These are phyloP conservation scores for Sanghuangporus baumii DNA, from an alignment of 1,284 basidiomycete species.

Conservation along the genomic window DNA sequence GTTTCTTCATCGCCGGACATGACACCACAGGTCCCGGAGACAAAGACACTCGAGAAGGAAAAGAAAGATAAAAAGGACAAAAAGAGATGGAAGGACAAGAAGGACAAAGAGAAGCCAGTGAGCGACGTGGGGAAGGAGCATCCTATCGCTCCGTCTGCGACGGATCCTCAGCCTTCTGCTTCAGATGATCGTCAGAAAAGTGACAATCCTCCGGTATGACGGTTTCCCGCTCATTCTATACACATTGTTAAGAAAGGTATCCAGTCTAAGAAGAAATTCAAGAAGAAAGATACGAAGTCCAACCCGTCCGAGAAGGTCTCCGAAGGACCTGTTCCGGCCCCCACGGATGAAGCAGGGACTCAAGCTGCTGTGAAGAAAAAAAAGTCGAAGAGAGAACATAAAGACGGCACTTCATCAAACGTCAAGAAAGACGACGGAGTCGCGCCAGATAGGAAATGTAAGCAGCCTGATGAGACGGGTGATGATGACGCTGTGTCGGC, in stretches of 20 bases:
- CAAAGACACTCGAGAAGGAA: slow-evolving; percentile 9
- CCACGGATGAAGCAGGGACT: slow-evolving; percentile 11
- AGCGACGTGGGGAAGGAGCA: not conserved
- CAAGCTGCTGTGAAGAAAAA: slow-evolving; percentile 24
- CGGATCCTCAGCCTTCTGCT: not conserved
- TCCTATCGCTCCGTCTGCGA: not conserved
- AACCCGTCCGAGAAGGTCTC: not conserved
- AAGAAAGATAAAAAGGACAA: slow-evolving; percentile 14
- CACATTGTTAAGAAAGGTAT: not conserved
- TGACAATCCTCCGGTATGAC: not conserved
- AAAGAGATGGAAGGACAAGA: slow-evolving; percentile 9
- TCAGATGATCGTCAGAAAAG: not conserved
- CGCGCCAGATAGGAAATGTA: not conserved
- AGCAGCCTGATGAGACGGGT: not conserved
- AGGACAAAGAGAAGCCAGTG: slow-evolving; percentile 23
- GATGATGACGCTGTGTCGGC: not conserved
- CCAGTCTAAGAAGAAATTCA: not conserved
- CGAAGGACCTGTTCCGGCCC: not conserved
- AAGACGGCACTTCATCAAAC: not conserved
- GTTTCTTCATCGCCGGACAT: not conserved
- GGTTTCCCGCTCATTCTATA: not conserved
- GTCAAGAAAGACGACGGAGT: not conserved
- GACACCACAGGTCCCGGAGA: slow-evolving; percentile 6
- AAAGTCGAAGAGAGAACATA: slow-evolving; percentile 21
- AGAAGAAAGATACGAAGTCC: not conserved